phyloP scores from a whole-genome alignment of 2,329 filamentous ascomycete genomes.

The Orbilia ellipsospora region DNA sequence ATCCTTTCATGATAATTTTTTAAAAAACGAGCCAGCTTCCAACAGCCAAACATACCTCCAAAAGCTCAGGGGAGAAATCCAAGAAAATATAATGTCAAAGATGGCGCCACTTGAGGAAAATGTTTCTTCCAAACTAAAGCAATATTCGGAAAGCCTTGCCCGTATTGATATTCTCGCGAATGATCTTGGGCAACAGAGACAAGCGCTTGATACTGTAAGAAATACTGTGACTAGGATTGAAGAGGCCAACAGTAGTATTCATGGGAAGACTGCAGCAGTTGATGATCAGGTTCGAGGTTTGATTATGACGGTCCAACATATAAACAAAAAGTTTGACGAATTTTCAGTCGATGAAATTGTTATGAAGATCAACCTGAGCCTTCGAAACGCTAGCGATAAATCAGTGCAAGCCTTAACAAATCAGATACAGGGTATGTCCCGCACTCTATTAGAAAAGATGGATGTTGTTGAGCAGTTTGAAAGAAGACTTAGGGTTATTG shows the following conservation, averaged over 20 bases:
- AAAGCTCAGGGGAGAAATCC: background rate
- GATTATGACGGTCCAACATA: slow-evolving; percentile 22
- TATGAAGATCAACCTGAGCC: slow-evolving; percentile 28
- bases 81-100: slow-evolving; percentile 3
- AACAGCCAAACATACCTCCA: background rate
- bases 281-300: slow-evolving; percentile 19
- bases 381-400: slow-evolving; percentile 27
- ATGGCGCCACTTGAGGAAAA: slow-evolving; percentile 6
- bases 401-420: background rate
- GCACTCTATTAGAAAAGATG: slow-evolving; percentile 6
- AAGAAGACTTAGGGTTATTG: slow-evolving; percentile 14
- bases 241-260: background rate
- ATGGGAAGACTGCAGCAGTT: slow-evolving; percentile 1
- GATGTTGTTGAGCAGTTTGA: slow-evolving; percentile 4
- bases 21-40: background rate
- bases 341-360: slow-evolving; percentile 30
- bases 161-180: background rate
- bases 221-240: background rate
- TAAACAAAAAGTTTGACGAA: slow-evolving; percentile 39
- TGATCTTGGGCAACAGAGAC: background rate
- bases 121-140: background rate
- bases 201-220: background rate
- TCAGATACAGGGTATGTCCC: slow-evolving; percentile 20
- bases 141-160: background rate
- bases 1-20: no score